Conservation (phyloP, 306 rosid genomes). For the Morella rubra region DNA sequence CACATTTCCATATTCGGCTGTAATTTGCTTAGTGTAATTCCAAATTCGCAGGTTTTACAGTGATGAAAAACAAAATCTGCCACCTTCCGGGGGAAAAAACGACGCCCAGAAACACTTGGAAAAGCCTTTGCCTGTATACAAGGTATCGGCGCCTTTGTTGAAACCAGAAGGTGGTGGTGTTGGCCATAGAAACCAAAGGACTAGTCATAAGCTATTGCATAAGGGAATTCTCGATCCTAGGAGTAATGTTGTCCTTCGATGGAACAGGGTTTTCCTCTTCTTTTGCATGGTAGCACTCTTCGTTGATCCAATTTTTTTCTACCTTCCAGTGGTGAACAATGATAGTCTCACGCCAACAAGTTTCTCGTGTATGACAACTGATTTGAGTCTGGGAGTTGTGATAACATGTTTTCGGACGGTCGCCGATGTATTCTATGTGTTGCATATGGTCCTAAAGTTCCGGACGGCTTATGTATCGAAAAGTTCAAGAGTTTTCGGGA, state of each 20-base stretch:
- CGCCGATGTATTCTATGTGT: slow-evolving; percentile 69
- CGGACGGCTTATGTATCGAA: slow-evolving; percentile 83
- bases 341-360: not conserved
- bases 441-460: slow-evolving; percentile 69
- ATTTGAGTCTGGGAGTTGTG: slow-evolving; percentile 66
- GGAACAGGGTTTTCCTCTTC: slow-evolving; percentile 71
- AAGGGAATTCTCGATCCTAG: slow-evolving; percentile 79
- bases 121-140: slow-evolving; percentile 45
- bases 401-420: slow-evolving; percentile 75
- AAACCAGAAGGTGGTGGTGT: slow-evolving; percentile 34
- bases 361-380: slow-evolving; percentile 67
- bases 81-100: slow-evolving; percentile 40
- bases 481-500: slow-evolving; percentile 83
- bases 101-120: slow-evolving; percentile 38
- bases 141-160: slow-evolving; percentile 28
- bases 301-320: slow-evolving; percentile 87
- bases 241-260: slow-evolving; percentile 65
- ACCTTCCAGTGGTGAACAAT: slow-evolving; percentile 53
- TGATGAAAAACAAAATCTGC: slow-evolving; percentile 42
- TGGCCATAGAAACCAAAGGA: slow-evolving; percentile 34
- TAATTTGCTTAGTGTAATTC: slow-evolving; percentile 29
- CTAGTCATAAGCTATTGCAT: slow-evolving; percentile 36
- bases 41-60: slow-evolving; percentile 48
- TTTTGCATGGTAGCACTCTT: slow-evolving; percentile 72
- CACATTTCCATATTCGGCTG: not conserved